Conservation (phyloP, 352 stramenopile species). For the Globisporangium acanthophoron region DNA sequence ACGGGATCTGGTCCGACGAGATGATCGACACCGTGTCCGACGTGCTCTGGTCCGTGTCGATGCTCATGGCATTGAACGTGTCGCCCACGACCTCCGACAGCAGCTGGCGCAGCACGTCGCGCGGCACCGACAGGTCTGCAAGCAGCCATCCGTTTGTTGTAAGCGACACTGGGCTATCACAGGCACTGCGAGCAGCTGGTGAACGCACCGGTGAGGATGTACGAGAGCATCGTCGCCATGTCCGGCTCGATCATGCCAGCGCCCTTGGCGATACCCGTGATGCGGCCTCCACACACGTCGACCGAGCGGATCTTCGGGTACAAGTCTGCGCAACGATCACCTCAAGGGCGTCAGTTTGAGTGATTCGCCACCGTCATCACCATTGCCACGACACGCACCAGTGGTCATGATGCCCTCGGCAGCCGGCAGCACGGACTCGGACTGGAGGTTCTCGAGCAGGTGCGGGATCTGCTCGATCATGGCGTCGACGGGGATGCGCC, state of each 20-base stretch:
- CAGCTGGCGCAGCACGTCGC: conserved; percentile 71
- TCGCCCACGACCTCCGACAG: conserved; percentile 78
- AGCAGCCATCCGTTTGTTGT: neutral
- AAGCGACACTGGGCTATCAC: neutral
- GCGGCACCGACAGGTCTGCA: conserved; percentile 68
- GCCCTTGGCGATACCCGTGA: conserved; percentile 98
- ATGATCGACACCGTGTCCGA: conserved; percentile 96
- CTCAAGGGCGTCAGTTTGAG: neutral
- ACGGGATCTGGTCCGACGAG: conserved; percentile 91
- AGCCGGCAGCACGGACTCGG: conserved; percentile 89
- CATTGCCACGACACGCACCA: conserved; percentile 21
- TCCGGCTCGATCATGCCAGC: conserved; percentile 99
- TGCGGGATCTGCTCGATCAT: conserved; percentile 79
- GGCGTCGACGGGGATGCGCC: conserved; percentile 93
- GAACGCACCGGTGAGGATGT: conserved; percentile 76
- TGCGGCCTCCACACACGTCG: conserved; percentile 79
- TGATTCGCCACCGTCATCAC: neutral
- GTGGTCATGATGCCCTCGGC: conserved; percentile 98
- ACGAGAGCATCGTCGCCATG: conserved; percentile 91
- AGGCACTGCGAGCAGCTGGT: conserved; percentile 15
- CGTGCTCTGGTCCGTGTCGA: conserved; percentile 98
- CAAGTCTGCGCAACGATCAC: conserved; percentile 31
- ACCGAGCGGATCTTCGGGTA: conserved; percentile 89
- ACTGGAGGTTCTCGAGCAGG: conserved; percentile 88
- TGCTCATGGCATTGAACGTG: conserved; percentile 92